Conservation (phyloP, 2,329 filamentous ascomycete species). For the Penicillium oxalicum region DNA sequence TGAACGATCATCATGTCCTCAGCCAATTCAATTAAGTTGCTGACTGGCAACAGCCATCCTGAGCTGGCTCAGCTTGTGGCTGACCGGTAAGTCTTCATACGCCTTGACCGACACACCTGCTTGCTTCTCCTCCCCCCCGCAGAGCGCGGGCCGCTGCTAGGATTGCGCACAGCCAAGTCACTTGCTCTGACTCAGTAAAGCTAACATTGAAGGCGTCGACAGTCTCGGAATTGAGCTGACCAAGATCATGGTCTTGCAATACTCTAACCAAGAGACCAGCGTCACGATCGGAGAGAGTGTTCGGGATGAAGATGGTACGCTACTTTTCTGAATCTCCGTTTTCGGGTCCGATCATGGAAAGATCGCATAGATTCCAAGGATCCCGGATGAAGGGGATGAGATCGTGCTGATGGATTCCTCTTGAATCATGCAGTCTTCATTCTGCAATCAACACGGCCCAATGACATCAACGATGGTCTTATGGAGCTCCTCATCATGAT, state of each 20-base stretch:
- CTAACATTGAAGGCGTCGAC: constrained; percentile 7
- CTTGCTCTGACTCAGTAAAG: background rate
- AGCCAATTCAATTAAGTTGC: constrained; percentile 66
- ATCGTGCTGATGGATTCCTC: constrained; percentile 10
- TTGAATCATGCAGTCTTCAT: constrained; percentile 65
- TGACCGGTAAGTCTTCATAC: constrained; percentile 48
- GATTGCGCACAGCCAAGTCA: background rate
- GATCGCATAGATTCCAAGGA: background rate
- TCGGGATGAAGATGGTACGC: constrained; percentile 80
- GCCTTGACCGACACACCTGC: background rate
- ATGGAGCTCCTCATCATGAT: constrained; percentile 99
- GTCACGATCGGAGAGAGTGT: constrained; percentile 96
- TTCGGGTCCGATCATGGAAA: constrained; percentile 8
- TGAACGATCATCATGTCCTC: constrained; percentile 47
- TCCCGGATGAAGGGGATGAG: background rate
- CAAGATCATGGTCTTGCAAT: constrained; percentile 63
- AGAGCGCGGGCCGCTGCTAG: background rate
- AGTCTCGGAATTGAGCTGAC: constrained; percentile 62
- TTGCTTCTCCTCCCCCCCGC: no score
- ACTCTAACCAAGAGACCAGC: constrained; percentile 56
- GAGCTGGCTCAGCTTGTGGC: constrained; percentile 65
- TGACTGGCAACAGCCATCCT: constrained; percentile 70
- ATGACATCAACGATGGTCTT: constrained; percentile 94
- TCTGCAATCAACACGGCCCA: constrained; percentile 86
- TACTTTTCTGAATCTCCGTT: constrained; percentile 9